These are phyloP conservation scores for Spathaspora girioi DNA, from an alignment of 805 yeast species.

Conservation along the genomic window DNA sequence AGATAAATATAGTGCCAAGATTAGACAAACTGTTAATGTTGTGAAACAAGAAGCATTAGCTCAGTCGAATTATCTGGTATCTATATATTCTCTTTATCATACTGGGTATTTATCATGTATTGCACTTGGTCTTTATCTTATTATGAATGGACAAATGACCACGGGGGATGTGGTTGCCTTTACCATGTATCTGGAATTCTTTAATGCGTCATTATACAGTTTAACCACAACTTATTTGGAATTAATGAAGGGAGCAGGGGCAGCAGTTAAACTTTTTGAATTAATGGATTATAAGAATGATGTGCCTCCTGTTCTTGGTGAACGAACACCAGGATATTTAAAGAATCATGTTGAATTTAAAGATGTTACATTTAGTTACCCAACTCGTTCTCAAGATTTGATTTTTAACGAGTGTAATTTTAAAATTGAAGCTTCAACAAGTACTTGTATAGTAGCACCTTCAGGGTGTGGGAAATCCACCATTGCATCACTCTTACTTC, in stretches of 20 bases:
- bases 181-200: constrained; percentile 43
- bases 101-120: constrained; percentile 41
- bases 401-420: constrained; percentile 38
- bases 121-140: constrained; percentile 40
- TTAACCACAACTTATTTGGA: constrained; percentile 45
- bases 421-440: constrained; percentile 30
- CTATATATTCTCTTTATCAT: constrained; percentile 40
- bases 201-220: constrained; percentile 42
- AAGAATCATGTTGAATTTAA: constrained; percentile 35
- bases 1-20: constrained; percentile 33
- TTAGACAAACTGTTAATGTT: constrained; percentile 38
- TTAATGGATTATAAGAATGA: constrained; percentile 35
- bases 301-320: constrained; percentile 36
- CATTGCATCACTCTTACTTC: constrained; percentile 48
- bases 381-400: constrained; percentile 32
- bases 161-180: constrained; percentile 46
- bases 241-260: constrained; percentile 46
- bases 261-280: constrained; percentile 41
- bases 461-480: constrained; percentile 64
- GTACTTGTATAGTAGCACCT: constrained; percentile 49
- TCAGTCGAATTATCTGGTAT: constrained; percentile 41
- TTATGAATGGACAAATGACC: constrained; percentile 41
- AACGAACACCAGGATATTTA: constrained; percentile 13
- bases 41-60: constrained; percentile 44
- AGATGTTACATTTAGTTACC: constrained; percentile 40